Conservation (phyloP, 768 basidiomycete species). For the Suillus decipiens region DNA sequence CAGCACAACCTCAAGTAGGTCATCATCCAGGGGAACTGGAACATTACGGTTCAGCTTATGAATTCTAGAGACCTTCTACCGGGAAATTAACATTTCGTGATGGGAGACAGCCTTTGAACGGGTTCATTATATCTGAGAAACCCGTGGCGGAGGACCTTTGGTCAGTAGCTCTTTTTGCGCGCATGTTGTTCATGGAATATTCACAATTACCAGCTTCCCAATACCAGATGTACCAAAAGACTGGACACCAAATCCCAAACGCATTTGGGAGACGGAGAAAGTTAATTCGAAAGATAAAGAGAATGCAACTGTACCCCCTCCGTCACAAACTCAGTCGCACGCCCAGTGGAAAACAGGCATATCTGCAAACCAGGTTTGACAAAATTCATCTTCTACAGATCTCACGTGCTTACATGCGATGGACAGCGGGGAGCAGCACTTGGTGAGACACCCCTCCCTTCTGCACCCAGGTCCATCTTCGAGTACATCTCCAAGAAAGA, state of each 20-base stretch:
- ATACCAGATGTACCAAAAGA: constrained; percentile 78
- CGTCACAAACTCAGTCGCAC: constrained; percentile 36
- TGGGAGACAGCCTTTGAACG: constrained; percentile 69
- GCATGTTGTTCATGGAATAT: background rate
- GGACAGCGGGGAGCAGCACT: constrained; percentile 76
- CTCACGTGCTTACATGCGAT: constrained; percentile 13
- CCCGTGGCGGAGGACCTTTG: constrained; percentile 71
- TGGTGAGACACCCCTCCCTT: constrained; percentile 76
- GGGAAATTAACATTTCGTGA: constrained; percentile 59
- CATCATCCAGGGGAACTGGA: background rate
- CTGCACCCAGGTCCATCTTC: constrained; percentile 81
- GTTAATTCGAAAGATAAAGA: constrained; percentile 45
- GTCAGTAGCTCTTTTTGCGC: constrained; percentile 39
- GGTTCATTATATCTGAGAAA: constrained; percentile 71
- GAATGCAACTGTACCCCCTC: constrained; percentile 33
- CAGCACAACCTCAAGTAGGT: constrained; percentile 12
- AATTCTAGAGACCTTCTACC: constrained; percentile 20
- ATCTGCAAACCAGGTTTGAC: constrained; percentile 72
- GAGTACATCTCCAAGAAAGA: constrained; percentile 94
- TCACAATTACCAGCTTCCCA: constrained; percentile 61
- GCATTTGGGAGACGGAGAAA: constrained; percentile 65
- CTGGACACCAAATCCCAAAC: constrained; percentile 83
- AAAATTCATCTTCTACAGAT: background rate
- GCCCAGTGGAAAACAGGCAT: constrained; percentile 59
- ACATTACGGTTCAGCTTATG: constrained; percentile 19